Evolutionary conservation across 345 rosid genomes (phyloP), one percentile per base, ranked within the genome.

Genomic region (Ceriops zippeliana): DNA sequence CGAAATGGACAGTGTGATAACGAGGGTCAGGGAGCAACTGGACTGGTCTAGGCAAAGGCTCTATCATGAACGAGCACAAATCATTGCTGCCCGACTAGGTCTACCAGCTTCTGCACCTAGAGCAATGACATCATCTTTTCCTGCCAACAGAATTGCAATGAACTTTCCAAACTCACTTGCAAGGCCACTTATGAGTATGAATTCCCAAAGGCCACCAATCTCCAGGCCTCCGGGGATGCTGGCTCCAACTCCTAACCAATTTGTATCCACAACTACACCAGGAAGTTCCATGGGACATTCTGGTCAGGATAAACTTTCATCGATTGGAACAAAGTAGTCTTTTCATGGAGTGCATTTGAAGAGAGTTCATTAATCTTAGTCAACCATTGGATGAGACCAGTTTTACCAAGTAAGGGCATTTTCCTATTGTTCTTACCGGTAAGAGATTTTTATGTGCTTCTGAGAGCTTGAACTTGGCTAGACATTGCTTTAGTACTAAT

Each of bases 11-110:
- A 83, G 77, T 70, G 72, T 87, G 78, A 82, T 86, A 37, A 47
- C 74, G 76, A 86, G 90, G 73, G 86, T 86, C 27, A 86, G 81
- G 79, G 99, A 96, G 83, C 98, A 90, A 68, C 79, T 96, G 82
- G 98, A 96, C 65, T 80, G 97, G 76, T 87, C 95, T 61, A 90
- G 86, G 73, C 98, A 96, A 79, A 87, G 84, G 73, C 96, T 96
- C 49, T 92, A 84, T 81, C 91, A 86, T n/a, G 98, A 96, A 74
- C 82, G 99, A 63, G 90, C 91, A 52, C 97, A 92, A 81, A 96
- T 96, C 80, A 96, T 96, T 62, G 90, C 96, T 74, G 77, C 97
- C 47, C 88, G 99, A 62, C 95, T 92, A 24, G 96, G 95, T 63
- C 62, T 80, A 57, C 87, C 84, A 26, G 78, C 87, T 67, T 70